Base-by-base conservation (phyloP, 1,284 basidiomycete species). In the Ceratorhiza oryzae-sativae region DNA sequence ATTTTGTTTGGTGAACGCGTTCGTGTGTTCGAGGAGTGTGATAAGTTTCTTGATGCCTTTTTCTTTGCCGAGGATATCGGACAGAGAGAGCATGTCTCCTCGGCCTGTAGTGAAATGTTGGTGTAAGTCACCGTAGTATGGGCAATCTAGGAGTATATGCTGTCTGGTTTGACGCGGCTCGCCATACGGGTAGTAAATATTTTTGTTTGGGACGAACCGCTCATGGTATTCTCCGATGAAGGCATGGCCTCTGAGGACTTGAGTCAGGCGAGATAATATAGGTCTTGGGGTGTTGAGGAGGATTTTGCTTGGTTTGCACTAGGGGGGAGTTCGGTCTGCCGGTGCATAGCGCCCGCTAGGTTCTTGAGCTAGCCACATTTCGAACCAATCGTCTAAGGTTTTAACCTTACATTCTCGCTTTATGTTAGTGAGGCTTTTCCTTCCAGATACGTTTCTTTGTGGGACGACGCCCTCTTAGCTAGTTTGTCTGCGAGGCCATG, bases 401-500 rank as follows among this genome's bases (percentile, higher is more conserved):
- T n/a, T 0, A 60, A 53, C 15, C 25, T 55, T n/a, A 63, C 56
- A 36, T 77, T 79, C 12, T 75, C 59, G n/a, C 62, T 58, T 0
- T 75, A 53, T 5, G 72, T 73, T n/a, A 30, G 46, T 10, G 53
- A 12, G 10, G 0, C n/a, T 32, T 73, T 73, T 27, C 73, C 67
- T 6, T 30, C 18, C 63, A 39, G 20, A 51, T 20, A 23, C 20
- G 1, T 18, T 18, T 55, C 61, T 23, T 55, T 27, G 8, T 73
- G 68, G 10, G 58, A 34, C 9, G 76, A 75, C 2, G 77, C 79
- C 34, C 71, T 46, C 60, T 79, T 80, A 10, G 79, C 80, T 0
- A 80, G 75, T 36, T 75, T 39, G 72, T 81, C 80, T 12, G 78
- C 80, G 2, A 74, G 48, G 45, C 80, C 77, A 53, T 80, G 80